Evolutionary conservation across 176 grass and related monocot genomes (phyloP), one percentile per base, ranked within the genome.

Genomic region (Phragmites australis): DNA sequence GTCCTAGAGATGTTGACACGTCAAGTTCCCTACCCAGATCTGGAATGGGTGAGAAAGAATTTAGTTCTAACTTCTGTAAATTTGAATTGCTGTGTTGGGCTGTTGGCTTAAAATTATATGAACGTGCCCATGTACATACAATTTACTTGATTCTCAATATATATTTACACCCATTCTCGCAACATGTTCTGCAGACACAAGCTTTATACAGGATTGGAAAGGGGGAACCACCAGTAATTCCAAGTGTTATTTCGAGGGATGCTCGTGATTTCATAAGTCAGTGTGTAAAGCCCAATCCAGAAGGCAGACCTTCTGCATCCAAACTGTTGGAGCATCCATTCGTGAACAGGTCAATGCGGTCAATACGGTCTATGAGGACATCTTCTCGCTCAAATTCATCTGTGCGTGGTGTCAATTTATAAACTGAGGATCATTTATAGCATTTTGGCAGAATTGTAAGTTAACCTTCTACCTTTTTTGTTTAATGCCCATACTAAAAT

Each of bases 311-410:
- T 17, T 81, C 80, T 52, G 88, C 88, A 34, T 68, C 80, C 56
- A 88, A 87, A 88, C 83, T 94, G 48, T 75, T 94, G 70, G 86
- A 89, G 26, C 92, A 94, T 85, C 88, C 88, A 5, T 94, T 94
- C 1, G 92, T 94, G 40, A 91, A 74, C 77, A 84, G 61, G 67
- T 88, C 86, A 15, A 70, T 94, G 61, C 74, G 75, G 46, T 79
- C 83, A 12, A 42, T 90, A 67, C 74, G 88, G 50, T 90, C 88
- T 30, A 68, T 90, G 78, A 81, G 88, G 59, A 82, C 83, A 57
- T 83, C 74, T 47, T 83, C 55, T 3, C 80, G 82, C 53, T 78
- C 80, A 37, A 83, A 86, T 84, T 91, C 71, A 31, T 89, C 86
- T 27, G 53, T 25, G n/a, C 47, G 60, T 51, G 62, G 62, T 70